phyloP scores from a whole-genome alignment of 2,329 filamentous ascomycete species.

The Sporothrix mexicana region DNA sequence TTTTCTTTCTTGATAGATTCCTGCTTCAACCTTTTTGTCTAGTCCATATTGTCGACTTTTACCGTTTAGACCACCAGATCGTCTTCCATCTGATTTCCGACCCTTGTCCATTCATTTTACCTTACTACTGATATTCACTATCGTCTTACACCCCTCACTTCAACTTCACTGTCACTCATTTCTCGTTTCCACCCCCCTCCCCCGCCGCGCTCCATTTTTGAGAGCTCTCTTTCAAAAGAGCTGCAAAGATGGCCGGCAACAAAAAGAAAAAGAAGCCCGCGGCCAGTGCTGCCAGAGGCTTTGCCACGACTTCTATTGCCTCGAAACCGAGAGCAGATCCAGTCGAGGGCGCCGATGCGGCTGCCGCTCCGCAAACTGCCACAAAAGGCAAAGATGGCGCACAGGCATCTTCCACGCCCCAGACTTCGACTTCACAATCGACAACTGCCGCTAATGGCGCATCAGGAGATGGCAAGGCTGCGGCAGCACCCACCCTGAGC shows the following conservation, averaged over 20 bases:
- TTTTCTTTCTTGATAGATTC: slow-evolving; percentile 9
- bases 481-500: slow-evolving; percentile 60
- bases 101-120: neutral
- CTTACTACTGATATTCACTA: too few species aligned
- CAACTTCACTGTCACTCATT: neutral
- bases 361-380: slow-evolving; percentile 22
- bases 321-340: slow-evolving; percentile 76
- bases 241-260: slow-evolving; percentile 66
- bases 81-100: neutral
- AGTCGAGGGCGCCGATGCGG: slow-evolving; percentile 46
- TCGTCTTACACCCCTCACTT: neutral
- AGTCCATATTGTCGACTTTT: neutral
- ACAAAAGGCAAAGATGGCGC: slow-evolving; percentile 34
- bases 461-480: slow-evolving; percentile 35
- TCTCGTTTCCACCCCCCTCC: neutral
- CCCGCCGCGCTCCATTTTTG: slow-evolving; percentile 31
- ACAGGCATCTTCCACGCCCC: slow-evolving; percentile 1
- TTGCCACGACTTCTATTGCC: slow-evolving; percentile 90
- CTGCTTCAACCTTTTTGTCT: slow-evolving; percentile 3
- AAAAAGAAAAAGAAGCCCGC: slow-evolving; percentile 93
- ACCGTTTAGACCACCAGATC: neutral
- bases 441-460: slow-evolving; percentile 39
- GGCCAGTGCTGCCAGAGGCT: slow-evolving; percentile 86
- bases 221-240: slow-evolving; percentile 1
- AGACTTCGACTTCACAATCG: slow-evolving; percentile 36